Conservation (phyloP, 192 early-diverging fungal genomes). For the Backusella circina region DNA sequence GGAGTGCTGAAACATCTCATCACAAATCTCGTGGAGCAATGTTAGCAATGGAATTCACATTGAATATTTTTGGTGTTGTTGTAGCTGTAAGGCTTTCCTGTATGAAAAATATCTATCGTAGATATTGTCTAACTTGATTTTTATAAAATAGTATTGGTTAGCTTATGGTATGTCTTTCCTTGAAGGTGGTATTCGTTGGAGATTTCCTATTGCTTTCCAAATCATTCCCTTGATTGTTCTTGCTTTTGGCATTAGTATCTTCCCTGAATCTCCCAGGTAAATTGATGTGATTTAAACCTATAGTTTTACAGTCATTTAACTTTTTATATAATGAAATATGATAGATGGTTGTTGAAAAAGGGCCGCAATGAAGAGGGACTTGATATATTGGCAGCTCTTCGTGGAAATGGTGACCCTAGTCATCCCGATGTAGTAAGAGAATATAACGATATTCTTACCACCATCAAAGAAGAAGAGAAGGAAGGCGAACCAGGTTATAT, state of each 20-base stretch:
- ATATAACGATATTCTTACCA: conserved; percentile 46
- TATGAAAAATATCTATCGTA: background rate
- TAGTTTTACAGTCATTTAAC: no score
- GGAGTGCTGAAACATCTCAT: conserved; percentile 30
- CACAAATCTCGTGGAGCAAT: conserved; percentile 25
- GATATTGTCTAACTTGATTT: background rate
- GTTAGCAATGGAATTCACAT: conserved; percentile 29
- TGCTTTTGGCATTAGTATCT: conserved; percentile 19
- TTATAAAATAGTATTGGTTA: conserved; percentile 18
- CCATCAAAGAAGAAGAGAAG: conserved; percentile 39
- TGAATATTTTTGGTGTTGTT: conserved; percentile 33
- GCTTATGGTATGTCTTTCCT: conserved; percentile 20
- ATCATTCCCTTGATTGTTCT: conserved; percentile 19
- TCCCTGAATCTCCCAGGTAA: conserved; percentile 15
- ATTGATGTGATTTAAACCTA: background rate
- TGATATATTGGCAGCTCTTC: conserved; percentile 25
- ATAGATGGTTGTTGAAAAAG: conserved; percentile 22
- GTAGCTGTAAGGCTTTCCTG: conserved; percentile 16
- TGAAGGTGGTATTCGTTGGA: conserved; percentile 28
- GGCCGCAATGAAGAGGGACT: conserved; percentile 23
- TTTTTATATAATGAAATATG: background rate
- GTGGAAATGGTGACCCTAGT: conserved; percentile 23
- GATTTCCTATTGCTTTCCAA: conserved; percentile 30
- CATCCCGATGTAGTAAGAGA: conserved; percentile 44
- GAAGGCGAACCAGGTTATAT: conserved; percentile 40